phyloP scores from a whole-genome alignment of 176 grass and related monocot species.

The Ananas comosus region DNA sequence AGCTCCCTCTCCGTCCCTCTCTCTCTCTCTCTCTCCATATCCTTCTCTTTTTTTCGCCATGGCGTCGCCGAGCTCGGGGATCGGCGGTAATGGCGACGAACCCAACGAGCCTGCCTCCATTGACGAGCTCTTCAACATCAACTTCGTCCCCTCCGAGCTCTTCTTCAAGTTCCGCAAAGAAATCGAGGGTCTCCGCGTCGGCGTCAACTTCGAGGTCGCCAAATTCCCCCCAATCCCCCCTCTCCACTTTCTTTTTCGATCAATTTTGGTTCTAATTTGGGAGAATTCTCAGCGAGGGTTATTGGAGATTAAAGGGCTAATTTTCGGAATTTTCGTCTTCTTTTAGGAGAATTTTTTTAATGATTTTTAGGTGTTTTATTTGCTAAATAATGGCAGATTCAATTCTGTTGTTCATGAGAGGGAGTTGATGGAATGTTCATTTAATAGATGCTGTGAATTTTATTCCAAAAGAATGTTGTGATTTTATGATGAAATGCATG shows the following conservation, averaged over 20 bases:
- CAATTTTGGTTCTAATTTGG: background rate
- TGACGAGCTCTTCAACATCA: conserved; percentile 91
- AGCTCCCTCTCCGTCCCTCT: background rate
- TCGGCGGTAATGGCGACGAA: conserved; percentile 13
- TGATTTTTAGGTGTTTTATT: background rate
- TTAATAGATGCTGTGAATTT: background rate
- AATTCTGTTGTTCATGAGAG: background rate
- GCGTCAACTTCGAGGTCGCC: conserved; percentile 74
- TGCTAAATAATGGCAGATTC: background rate
- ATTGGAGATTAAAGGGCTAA: background rate
- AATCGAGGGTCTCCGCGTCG: conserved; percentile 69
- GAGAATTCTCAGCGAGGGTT: background rate
- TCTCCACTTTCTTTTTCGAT: background rate
- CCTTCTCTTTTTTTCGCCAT: conserved; percentile 4
- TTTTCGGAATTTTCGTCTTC: background rate
- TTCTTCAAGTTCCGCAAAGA: conserved; percentile 97
- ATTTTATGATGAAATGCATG: background rate
- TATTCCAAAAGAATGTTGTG: background rate
- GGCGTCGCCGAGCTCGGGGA: conserved; percentile 25
- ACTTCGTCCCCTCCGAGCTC: conserved; percentile 75
- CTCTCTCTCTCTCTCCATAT: background rate
- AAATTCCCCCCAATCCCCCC: background rate
- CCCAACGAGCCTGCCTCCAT: conserved; percentile 43
- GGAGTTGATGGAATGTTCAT: background rate
- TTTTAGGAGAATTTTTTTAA: background rate